A percentile compares a stretch with the other conserved stretches of the same genome.
Conservation (phyloP, 306 rosid species). For the Vigna trinervia region DNA sequence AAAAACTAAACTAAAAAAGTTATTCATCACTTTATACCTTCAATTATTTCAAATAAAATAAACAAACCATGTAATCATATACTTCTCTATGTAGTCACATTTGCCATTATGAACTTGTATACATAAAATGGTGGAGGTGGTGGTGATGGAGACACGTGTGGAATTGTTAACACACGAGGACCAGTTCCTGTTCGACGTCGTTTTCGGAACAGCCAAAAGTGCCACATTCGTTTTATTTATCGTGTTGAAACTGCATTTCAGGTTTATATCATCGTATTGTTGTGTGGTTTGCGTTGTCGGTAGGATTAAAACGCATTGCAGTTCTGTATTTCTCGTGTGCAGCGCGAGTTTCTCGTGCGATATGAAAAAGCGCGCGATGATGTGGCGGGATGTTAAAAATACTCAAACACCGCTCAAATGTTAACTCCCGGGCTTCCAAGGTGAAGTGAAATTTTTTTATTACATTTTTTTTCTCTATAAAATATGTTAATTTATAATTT, state of each 20-base stretch:
- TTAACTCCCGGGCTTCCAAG: not conserved
- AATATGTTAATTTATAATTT: too few species aligned
- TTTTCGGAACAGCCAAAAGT: constrained; percentile 8
- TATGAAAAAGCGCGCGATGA: constrained; percentile 21
- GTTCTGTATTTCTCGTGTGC: not conserved
- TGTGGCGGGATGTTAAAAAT: not conserved
- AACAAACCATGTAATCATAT: not conserved
- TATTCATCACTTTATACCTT: not conserved
- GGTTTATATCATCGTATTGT: not conserved
- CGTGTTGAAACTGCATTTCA: not conserved
- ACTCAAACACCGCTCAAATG: not conserved
- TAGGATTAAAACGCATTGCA: not conserved
- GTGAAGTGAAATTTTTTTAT: not conserved
- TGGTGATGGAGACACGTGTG: constrained; percentile 19
- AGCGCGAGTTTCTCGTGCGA: not conserved
- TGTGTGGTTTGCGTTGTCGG: constrained; percentile 23
- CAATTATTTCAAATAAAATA: not conserved
- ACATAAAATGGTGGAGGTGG: not conserved
- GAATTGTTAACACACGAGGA: not conserved
- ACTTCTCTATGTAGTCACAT: not conserved
- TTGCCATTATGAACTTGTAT: not conserved
- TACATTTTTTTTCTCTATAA: too few species aligned
- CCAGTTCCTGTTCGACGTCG: constrained; percentile 12
- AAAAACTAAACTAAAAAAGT: too few species aligned
- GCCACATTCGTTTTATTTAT: constrained; percentile 6